Evolutionary conservation across 768 basidiomycete genomes (phyloP), one percentile per base, ranked within the genome.

Genomic region (Arthromyces matolae): DNA sequence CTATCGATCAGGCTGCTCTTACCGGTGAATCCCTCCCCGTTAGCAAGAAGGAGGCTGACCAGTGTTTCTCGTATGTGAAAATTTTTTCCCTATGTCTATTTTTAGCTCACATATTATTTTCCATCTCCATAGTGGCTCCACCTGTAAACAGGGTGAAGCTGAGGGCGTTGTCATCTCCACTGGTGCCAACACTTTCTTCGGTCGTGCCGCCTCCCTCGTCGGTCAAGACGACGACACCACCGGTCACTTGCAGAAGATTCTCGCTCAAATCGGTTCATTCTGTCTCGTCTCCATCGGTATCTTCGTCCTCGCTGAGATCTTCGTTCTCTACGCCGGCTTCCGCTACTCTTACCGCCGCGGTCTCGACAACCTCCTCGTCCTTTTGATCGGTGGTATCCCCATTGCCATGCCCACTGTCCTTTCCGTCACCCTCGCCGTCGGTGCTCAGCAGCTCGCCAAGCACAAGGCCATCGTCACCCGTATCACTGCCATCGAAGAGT

Each of bases 381-480:
- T 98, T 67, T 80, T 98, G 81, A 98, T 98, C 71, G 95, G 95
- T 78, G 95, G 95, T 77, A 98, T 98, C 64, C 95, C 95, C 62
- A 98, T 97, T 71, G 95, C 95, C 66, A 98, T 98, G 95, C 95
- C 95, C 57, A 98, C 95, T 51, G 94, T 97, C 56, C 72, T 98
- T 51, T 96, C 93, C 47, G 95, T 97, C 72, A 97, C 95, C 18
- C 91, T 97, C 64, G 95, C 95, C 44, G 94, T 98, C 64, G 95
- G 95, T 72, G 95, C 95, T 32, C 93, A 96, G 71, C 95, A 98
- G 66, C 85, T 98, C 56, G 94, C 95, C 61, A 94, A 94, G 78
- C 91, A 97, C 81, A 96, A 98, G 80, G 95, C 95, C 56, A 97
- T 96, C 57, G 95, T 98, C 69, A 98, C 95, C 45, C 94, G 94